Percentiles rank a stretch among this genome's conserved stretches.
Conservation (phyloP, 1,284 basidiomycete genomes). For the Cystobasidium slooffiae region DNA sequence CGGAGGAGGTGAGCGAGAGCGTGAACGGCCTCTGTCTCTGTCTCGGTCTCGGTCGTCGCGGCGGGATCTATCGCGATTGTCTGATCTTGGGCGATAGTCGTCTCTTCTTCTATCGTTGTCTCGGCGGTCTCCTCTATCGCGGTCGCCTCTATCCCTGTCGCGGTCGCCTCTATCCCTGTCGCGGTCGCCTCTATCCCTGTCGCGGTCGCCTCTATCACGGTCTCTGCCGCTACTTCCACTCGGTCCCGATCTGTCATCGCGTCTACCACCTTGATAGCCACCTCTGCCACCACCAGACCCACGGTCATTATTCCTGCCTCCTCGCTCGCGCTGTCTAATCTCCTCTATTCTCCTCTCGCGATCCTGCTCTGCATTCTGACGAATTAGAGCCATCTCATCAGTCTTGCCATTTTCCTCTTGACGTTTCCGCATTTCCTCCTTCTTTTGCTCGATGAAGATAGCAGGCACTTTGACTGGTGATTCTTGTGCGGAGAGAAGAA, state of each 20-base stretch:
- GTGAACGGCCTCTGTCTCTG: constrained; percentile 12
- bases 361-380: constrained; percentile 59
- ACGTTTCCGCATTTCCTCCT: constrained; percentile 83
- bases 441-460: constrained; percentile 94
- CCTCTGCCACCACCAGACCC: constrained; percentile 48
- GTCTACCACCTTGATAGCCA: constrained; percentile 53
- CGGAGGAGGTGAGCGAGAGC: constrained; percentile 30
- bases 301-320: constrained; percentile 50
- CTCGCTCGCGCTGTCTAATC: constrained; percentile 49
- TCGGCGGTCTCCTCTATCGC: constrained; percentile 59
- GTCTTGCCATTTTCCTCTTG: constrained; percentile 69
- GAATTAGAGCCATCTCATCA: constrained; percentile 67
- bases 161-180: constrained; percentile 60
- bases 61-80: constrained; percentile 29
- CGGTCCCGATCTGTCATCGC: constrained; percentile 43
- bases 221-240: constrained; percentile 49
- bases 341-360: constrained; percentile 56
- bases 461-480: constrained; percentile 87
- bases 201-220: constrained; percentile 57
- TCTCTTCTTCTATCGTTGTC: constrained; percentile 53
- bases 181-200: constrained; percentile 60
- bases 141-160: constrained; percentile 60
- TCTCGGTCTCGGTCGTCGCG: constrained; percentile 21
- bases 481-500: constrained; percentile 86
- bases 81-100: neutral